Base-by-base conservation (phyloP, 2,329 filamentous ascomycete genomes). In the Pseudocercospora crystallina region DNA sequence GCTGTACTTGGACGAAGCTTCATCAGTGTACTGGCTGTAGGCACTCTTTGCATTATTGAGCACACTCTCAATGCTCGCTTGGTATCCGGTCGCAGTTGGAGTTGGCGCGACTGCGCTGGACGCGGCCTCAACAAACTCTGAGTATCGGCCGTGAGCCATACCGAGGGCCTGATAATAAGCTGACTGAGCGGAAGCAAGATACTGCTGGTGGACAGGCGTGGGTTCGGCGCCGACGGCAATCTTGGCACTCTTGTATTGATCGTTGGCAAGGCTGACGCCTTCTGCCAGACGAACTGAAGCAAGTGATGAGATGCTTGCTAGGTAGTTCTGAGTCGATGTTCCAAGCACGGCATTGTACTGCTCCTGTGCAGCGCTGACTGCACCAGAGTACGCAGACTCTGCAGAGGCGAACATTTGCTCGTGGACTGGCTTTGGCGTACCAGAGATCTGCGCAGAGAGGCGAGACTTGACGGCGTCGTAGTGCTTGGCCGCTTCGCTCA, bases 91-190 rank as follows among this genome's bases (percentile, higher is more conserved):
- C 5, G 54, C 47, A 82, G 85, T 26, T 80, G 83, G 69, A 89
- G 92, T 72, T 5, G 82, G 82, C 48, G 82, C 85, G 35, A 89
- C 75, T 14, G 84, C 87, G 32, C 80, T 83, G 8, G 86, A 89
- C 7, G 87, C 89, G 4, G 85, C 83, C 10, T 78, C 77, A 2
- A 94, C 58, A 63, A 94, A 92, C 43, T 85, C 85, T 5, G 85
- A 83, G 68, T 94, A 94, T 33, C 85, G 82, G 37, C 84, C 88
- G 62, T 95, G 86, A 1, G 90, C 89, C 38, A 89, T 69, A 26
- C 89, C 89, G 17, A 94, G 70, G 9, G 85, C 88, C 57, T 89
- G 86, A 61, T 90, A 91, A 69, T 92, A 92, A 50, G 86, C 73
- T 77, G 84, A 65, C 76, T 82, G 65, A 73, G 81, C 71, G 77